Conservation (phyloP, 23 red algal genomes). For the Gracilaria domingensis region DNA sequence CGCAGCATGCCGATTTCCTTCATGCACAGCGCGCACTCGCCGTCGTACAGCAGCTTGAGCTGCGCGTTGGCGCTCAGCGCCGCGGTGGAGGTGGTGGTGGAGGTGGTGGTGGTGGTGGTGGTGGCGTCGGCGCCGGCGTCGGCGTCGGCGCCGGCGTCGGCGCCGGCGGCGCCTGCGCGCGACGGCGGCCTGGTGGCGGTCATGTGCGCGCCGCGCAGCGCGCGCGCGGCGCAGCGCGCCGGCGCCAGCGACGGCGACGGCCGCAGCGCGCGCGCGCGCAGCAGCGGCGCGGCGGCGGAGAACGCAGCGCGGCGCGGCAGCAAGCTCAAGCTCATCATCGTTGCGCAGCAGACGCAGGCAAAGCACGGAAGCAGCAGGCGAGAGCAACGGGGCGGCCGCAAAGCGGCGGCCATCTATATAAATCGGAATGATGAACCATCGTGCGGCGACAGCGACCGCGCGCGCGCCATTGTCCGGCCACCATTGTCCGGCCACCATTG, state of each 20-base stretch:
- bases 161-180: not conserved
- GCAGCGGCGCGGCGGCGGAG: not conserved
- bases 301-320: not conserved
- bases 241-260: not conserved
- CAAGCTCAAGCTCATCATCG: too few species aligned
- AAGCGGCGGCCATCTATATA: too few species aligned
- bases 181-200: not conserved
- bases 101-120: not conserved
- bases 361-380: too few species aligned
- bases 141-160: not conserved
- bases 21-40: conserved; percentile 86
- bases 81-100: not conserved
- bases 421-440: too few species aligned
- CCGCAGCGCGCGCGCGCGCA: not conserved
- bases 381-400: too few species aligned
- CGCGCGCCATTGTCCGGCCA: too few species aligned
- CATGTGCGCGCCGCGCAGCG: not conserved
- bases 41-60: conserved; percentile 84
- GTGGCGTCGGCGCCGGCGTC: not conserved
- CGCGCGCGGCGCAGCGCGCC: not conserved
- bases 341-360: too few species aligned
- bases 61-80: not conserved
- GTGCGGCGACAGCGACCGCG: too few species aligned
- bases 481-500: too few species aligned
- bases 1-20: conserved; percentile 78